Evolutionary conservation across 2,329 filamentous ascomycete species (phyloP), one percentile per base, ranked within the genome.

Genomic region (Tothia fuscella): DNA sequence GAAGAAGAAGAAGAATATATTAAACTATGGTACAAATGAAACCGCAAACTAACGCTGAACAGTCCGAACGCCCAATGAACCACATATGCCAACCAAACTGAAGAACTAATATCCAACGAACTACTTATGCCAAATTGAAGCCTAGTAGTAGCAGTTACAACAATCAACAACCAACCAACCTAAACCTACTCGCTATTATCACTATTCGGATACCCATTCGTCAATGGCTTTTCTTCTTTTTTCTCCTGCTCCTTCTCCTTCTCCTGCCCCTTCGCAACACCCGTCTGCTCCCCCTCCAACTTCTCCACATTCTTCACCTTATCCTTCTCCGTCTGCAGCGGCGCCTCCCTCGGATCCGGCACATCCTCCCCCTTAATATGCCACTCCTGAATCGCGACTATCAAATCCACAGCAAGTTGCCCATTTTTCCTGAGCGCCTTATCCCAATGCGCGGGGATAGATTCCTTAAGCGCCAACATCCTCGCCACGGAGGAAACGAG

Each of bases 361-460:
- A 74, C 62, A 14, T 55, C 53, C 19, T 64, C 58, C 43, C 64
- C 61, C 33, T 70, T 66, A 28, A 74, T 54, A 31, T 66, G 56
- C 70, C 70, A 74, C 48, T 68, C 66, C 58, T 73, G 70, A 48
- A 73, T 69, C 3, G 63, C 61, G 24, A 62, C 54, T 47, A 74
- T 71, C 43, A 74, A 65, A 48, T 74, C 70, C 31, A 74, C 70
- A 2, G 69, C 70, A 40, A 74, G 53, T 50, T 72, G 66, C 0
- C 70, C 70, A 47, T 74, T 72, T 57, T 68, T 68, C 51, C 64
- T 57, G 38, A 74, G 55, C 5, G 70, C 70, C 51, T 67, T 68
- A 49, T 70, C 69, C 70, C 70, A 74, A 49, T 73, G 68, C 26
- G 54, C 48, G 1, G 70, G 70, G 30, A 74, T 68, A 17, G 65